These are phyloP conservation scores for Ceratobasidium sp. DNA, from an alignment of 1,284 basidiomycete species.

Conservation along the genomic window DNA sequence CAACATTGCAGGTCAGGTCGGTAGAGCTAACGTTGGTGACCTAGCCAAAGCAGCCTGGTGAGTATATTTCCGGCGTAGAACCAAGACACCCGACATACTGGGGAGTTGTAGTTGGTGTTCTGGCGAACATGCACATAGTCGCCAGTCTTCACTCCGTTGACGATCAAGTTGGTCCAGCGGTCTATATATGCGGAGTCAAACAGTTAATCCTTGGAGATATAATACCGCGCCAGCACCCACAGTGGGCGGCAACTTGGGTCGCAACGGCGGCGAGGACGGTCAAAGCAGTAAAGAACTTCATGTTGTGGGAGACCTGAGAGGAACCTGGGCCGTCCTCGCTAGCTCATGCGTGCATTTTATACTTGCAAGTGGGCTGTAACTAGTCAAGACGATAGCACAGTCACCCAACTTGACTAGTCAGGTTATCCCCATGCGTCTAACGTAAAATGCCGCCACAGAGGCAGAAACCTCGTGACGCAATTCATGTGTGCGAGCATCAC, in stretches of 20 bases:
- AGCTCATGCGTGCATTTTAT: conserved; percentile 3
- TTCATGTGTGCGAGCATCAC: background rate
- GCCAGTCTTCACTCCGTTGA: conserved; percentile 43
- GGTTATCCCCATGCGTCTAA: conserved; percentile 27
- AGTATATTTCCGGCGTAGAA: background rate
- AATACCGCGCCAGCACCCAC: conserved; percentile 12
- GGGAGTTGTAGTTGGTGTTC: conserved; percentile 46
- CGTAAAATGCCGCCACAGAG: conserved; percentile 41
- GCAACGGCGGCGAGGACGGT: conserved; percentile 30
- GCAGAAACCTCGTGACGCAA: conserved; percentile 30
- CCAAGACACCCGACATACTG: conserved; percentile 22
- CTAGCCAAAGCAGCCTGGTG: conserved; percentile 50
- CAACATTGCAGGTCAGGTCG: conserved; percentile 63
- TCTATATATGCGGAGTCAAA: conserved; percentile 27
- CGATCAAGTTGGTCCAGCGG: conserved; percentile 42
- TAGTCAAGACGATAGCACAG: background rate
- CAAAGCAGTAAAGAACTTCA: conserved; percentile 36
- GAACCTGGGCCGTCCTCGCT: background rate
- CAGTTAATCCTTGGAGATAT: background rate
- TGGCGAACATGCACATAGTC: conserved; percentile 47
- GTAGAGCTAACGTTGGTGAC: conserved; percentile 60
- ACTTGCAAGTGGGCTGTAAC: background rate
- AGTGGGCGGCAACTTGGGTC: conserved; percentile 44
- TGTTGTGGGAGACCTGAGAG: conserved; percentile 2
- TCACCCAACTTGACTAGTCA: conserved; percentile 11